Base-by-base conservation (phyloP, 2,329 filamentous ascomycete species). In the Uncinocarpus reesii region DNA sequence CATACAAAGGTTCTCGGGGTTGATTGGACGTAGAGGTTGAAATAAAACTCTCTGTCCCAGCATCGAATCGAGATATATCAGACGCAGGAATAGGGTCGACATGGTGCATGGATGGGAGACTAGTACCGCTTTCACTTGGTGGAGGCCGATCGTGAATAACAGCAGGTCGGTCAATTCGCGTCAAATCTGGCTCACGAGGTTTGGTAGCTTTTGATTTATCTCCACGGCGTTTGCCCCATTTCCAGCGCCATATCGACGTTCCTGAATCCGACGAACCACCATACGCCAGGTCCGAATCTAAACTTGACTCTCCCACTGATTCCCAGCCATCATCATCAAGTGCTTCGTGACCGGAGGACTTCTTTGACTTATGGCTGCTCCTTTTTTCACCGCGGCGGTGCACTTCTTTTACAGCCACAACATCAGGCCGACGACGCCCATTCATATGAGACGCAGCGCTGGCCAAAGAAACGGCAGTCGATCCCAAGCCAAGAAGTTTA, bases 31-130 rank as follows among this genome's bases (percentile, higher is more conserved):
- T 11, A 11, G 45, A 35, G 21, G 20, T 31, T 8, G 36, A 47
- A 47, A 32, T 18, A n/a, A 18, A 41, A 31, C 28, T 44, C 26
- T 72, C 71, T 52, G 61, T 59, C 21, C 65, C 68, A 42, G 73
- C 76, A 54, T 86, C 81, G 55, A 82, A 82, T 21, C 68, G 72
- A 16, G 67, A 71, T 5, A 80, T 78, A 54, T 89, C 84, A 2
- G 75, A 75, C 1, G 81, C 81, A 3, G 81, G 77, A 26, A 82
- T 68, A 6, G 85, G 79, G 55, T 81, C 81, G 28, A 86, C 76
- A 24, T 77, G 73, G 57, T 82, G 80, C 65, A 86, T 68, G 7
- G 72, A 64, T 62, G 64, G 59, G 35, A 73, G 69, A 52, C 68
- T 71, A 54, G 62, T 71, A 38, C 62, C 61, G 55, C 65, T 69